phyloP scores from a whole-genome alignment of 768 basidiomycete species.

The Strobilomyces echinocephalus region DNA sequence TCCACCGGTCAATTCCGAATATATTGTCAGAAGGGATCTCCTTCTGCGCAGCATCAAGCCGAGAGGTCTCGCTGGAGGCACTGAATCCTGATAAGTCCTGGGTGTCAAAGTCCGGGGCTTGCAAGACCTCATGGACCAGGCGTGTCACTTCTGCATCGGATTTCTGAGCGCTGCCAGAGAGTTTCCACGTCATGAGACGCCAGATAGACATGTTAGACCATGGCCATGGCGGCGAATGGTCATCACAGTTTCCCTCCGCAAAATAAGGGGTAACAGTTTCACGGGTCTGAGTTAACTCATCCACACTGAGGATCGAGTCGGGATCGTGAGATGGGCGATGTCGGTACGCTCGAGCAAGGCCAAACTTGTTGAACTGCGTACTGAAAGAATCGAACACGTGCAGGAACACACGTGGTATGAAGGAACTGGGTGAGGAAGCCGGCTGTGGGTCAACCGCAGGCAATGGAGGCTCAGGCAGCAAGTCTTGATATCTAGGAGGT shows the following conservation, averaged over 20 bases:
- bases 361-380: background rate
- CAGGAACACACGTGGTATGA: background rate
- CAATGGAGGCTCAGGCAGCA: background rate
- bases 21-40: background rate
- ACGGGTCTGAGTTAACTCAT: background rate
- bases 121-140: background rate
- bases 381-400: background rate
- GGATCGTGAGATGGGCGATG: constrained; percentile 2
- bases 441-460: no score
- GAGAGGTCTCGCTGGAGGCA: background rate
- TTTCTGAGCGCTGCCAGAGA: background rate
- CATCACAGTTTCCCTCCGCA: no score
- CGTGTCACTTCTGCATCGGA: background rate
- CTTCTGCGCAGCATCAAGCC: background rate
- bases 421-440: no score
- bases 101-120: background rate
- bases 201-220: background rate
- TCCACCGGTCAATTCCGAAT: background rate
- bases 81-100: background rate
- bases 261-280: no score
- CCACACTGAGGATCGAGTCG: background rate
- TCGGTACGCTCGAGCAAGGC: background rate
- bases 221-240: background rate
- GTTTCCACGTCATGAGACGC: background rate
- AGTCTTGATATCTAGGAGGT: background rate